Evolutionary conservation across 2,329 filamentous ascomycete genomes (phyloP).

Genomic region (Curvularia lunata): DNA sequence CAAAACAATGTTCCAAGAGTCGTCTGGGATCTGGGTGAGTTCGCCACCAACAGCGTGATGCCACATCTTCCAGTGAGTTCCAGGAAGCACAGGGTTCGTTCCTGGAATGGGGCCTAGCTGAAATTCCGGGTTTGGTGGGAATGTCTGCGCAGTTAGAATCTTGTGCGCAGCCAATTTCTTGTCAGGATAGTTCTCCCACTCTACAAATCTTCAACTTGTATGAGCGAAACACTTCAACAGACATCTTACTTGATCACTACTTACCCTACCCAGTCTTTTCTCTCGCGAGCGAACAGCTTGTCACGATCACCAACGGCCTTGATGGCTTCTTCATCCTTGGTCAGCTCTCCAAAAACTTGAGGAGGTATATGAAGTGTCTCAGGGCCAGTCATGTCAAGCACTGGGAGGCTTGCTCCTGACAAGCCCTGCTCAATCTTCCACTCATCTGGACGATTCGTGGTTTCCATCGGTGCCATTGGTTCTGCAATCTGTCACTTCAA

Average conservation of each 20-base stretch:
- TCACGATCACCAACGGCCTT: not conserved
- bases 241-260: not conserved
- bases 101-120: slow-evolving; percentile 52
- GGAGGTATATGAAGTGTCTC: not conserved
- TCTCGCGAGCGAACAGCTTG: not conserved
- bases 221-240: not conserved
- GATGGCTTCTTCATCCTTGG: not conserved
- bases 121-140: slow-evolving; percentile 56
- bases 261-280: not conserved
- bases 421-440: not conserved
- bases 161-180: slow-evolving; percentile 67
- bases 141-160: slow-evolving; percentile 60
- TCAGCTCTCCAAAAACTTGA: not conserved
- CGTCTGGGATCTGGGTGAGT: slow-evolving; percentile 58
- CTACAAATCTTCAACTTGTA: slow-evolving; percentile 56
- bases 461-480: not conserved
- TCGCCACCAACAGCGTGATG: slow-evolving; percentile 53
- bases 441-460: not conserved
- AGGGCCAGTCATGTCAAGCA: not conserved
- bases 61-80: slow-evolving; percentile 56
- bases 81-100: slow-evolving; percentile 53
- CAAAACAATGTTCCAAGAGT: slow-evolving; percentile 56
- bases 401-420: not conserved
- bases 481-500: no score
- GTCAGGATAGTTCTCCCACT: slow-evolving; percentile 61